Evolutionary conservation across 169 alveolate species (phyloP).

Genomic region (Plasmodium vinckei): DNA sequence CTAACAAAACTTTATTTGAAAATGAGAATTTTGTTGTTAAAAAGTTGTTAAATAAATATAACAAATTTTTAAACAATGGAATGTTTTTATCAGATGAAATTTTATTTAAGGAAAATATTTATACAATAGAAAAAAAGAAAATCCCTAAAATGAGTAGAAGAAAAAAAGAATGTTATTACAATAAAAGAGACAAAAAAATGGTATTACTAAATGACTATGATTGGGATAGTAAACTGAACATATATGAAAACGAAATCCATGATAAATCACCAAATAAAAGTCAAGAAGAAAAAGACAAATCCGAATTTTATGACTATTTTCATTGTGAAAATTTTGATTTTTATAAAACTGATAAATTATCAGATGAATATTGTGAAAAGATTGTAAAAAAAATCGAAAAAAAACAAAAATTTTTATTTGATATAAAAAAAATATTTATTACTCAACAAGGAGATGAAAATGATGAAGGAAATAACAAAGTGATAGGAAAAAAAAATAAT

Average conservation of each 20-base stretch:
- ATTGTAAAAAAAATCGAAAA: constrained; percentile 44
- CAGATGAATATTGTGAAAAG: constrained; percentile 44
- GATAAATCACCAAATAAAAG: neutral
- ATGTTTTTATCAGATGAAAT: constrained; percentile 41
- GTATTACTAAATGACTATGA: constrained; percentile 25
- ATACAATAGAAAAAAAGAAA: constrained; percentile 19
- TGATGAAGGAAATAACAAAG: neutral
- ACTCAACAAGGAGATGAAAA: constrained; percentile 10
- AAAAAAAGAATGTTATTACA: constrained; percentile 44
- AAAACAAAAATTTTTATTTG: constrained; percentile 38
- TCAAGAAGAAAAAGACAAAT: constrained; percentile 20
- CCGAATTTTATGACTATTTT: constrained; percentile 38
- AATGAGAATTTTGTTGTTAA: constrained; percentile 36
- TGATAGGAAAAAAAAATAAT: neutral
- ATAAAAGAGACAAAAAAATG: neutral
- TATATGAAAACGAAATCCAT: neutral
- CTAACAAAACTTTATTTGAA: constrained; percentile 27
- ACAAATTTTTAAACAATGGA: constrained; percentile 44
- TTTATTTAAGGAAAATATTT: constrained; percentile 23
- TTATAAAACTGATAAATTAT: constrained; percentile 34
- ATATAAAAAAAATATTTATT: constrained; percentile 22
- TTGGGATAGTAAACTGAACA: constrained; percentile 3
- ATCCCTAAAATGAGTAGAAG: constrained; percentile 12
- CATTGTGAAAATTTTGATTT: constrained; percentile 37
- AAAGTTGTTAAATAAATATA: constrained; percentile 8